Evolutionary conservation across 352 stramenopile genomes (phyloP).

Genomic region (Phytophthora hybrid): DNA sequence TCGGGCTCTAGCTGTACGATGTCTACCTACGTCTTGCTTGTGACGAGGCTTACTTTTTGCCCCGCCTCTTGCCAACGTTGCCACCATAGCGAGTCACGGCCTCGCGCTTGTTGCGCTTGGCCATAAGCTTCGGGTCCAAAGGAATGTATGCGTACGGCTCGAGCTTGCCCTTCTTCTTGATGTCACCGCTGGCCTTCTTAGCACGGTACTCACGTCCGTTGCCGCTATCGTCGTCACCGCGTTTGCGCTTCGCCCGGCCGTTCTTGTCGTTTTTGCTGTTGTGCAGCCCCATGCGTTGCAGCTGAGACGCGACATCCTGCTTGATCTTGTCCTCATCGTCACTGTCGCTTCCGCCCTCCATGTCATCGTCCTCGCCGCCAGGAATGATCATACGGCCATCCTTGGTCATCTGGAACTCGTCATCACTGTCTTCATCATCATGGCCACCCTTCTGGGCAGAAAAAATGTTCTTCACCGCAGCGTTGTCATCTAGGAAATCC

Average conservation of each 20-base stretch:
- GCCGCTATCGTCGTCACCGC: constrained; percentile 59
- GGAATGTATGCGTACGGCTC: constrained; percentile 98
- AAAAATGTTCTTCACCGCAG: constrained; percentile 91
- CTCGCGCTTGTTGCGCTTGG: constrained; percentile 87
- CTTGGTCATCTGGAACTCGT: constrained; percentile 93
- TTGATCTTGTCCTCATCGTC: constrained; percentile 88
- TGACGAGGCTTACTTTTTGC: constrained; percentile 41
- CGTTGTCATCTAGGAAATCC: constrained; percentile 93
- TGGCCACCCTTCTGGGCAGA: constrained; percentile 34
- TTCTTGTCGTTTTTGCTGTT: constrained; percentile 42
- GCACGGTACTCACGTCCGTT: constrained; percentile 93
- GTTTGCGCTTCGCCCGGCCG: constrained; percentile 59
- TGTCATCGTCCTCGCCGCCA: constrained; percentile 60
- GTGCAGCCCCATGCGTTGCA: constrained; percentile 86
- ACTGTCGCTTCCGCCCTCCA: constrained; percentile 52
- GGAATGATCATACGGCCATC: constrained; percentile 91
- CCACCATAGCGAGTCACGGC: constrained; percentile 81
- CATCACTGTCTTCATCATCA: constrained; percentile 67
- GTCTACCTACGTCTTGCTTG: constrained; percentile 38
- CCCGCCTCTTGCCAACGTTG: constrained; percentile 84
- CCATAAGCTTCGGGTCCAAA: constrained; percentile 96
- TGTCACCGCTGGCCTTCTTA: constrained; percentile 97
- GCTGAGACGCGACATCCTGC: constrained; percentile 80
- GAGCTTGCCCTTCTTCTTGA: constrained; percentile 97
- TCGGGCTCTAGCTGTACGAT: constrained; percentile 35